Evolutionary conservation across 306 rosid genomes (phyloP), one percentile per base, ranked within the genome.

Genomic region (Morella rubra): DNA sequence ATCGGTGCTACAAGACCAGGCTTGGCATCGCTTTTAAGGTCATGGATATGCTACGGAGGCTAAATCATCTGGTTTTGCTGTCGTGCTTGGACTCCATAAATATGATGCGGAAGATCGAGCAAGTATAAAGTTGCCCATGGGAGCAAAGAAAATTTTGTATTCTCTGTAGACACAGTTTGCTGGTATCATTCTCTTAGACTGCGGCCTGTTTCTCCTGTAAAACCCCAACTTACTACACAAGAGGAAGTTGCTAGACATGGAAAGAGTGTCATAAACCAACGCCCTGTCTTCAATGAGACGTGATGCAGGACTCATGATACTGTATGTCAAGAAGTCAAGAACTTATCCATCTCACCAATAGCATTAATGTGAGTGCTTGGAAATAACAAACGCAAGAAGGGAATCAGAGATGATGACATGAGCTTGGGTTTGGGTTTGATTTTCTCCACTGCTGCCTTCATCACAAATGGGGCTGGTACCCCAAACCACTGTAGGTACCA

Each of bases 401-500:
- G 98, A 65, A 89, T 83, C 44, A 85, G 75, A 59, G 96, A 88
- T 51, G 93, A 84, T 7, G 86, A 81, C 81, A 47, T 81, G 53
- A 81, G 79, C 84, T 77, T 89, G 73, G 96, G 88, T 72, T 82
- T 90, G 80, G 96, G 88, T 72, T 82, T 90, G 80, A 95, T 77
- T 81, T 84, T 87, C 67, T 83, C 81, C 41, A 81, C 76, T 41
- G 86, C 87, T 74, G 72, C 62, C 81, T 85, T 86, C 58, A 92
- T 81, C 65, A 76, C 79, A 22, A 87, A 83, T 62, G 97, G 87
- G 73, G 86, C 53, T 24, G 97, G 98, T n/a, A 89, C 93, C 73
- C 85, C 85, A 79, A 80, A 95, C 97, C 98, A 95, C 80, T 90
- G 97, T 77, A 89, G 95, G 83, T 81, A 91, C 93, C 96, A 89